Percentiles rank a stretch among this genome's conserved stretches.
Conservation (phyloP, 2,329 filamentous ascomycete genomes). For the Aspergillus phoenicis region DNA sequence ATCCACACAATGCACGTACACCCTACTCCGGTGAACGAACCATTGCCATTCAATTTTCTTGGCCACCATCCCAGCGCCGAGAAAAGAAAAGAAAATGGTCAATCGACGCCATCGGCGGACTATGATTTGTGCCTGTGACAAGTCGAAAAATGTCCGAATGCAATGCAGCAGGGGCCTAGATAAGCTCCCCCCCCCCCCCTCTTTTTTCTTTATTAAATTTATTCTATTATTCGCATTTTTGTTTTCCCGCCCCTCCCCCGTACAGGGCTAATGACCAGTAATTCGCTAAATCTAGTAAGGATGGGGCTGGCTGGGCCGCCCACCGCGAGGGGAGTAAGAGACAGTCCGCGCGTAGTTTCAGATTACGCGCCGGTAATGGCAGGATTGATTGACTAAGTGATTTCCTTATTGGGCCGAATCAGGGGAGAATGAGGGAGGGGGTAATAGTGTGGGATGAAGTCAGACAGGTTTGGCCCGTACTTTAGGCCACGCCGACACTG, state of each 20-base stretch:
- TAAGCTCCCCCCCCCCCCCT: neutral
- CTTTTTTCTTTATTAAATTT: neutral
- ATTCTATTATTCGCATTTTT: too few species aligned
- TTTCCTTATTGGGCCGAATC: too few species aligned
- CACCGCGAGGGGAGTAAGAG: neutral
- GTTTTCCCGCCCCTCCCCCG: too few species aligned
- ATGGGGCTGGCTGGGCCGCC: neutral
- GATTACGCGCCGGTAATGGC: too few species aligned
- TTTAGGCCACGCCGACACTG: neutral
- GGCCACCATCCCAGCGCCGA: slow-evolving; percentile 1
- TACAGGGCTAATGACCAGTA: too few species aligned
- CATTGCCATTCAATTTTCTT: slow-evolving; percentile 4
- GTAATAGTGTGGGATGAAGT: too few species aligned
- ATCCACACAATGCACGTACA: neutral
- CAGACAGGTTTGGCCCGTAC: neutral
- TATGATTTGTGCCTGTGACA: slow-evolving; percentile 9
- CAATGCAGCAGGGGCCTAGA: slow-evolving; percentile 1
- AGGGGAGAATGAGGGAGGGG: too few species aligned
- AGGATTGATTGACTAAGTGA: too few species aligned
- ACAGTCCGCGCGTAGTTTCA: too few species aligned
- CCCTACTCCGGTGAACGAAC: neutral
- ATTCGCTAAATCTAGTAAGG: too few species aligned
- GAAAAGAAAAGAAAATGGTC: too few species aligned
- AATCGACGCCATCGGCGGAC: neutral
- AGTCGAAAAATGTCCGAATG: neutral